These are phyloP conservation scores for Crataegus laevigata DNA, from an alignment of 306 rosid genomes.

Conservation along the genomic window DNA sequence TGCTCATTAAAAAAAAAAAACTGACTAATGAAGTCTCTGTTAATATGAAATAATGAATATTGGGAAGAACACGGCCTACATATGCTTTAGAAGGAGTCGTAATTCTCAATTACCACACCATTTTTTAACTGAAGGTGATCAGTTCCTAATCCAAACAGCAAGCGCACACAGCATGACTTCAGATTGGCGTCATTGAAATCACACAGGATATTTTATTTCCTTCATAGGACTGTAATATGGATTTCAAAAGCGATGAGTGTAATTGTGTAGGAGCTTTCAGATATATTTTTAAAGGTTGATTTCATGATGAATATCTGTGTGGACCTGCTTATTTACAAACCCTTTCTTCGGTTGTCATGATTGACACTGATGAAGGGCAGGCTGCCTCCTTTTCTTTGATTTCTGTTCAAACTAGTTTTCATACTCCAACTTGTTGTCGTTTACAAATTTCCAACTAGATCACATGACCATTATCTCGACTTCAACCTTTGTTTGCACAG, in stretches of 20 bases:
- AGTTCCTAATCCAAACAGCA: background rate
- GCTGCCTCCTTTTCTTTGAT: slow-evolving; percentile 6
- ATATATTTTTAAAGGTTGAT: slow-evolving; percentile 2
- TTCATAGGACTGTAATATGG: background rate
- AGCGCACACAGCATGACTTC: slow-evolving; percentile 40
- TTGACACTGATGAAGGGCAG: slow-evolving; percentile 9
- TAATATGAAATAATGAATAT: too few relatives aligned
- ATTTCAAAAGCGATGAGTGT: background rate
- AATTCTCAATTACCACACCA: too few relatives aligned
- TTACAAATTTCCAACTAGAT: background rate
- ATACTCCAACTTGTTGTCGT: background rate
- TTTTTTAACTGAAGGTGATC: too few relatives aligned
- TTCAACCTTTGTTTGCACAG: background rate
- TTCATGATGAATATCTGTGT: slow-evolving; percentile 29
- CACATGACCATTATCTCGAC: background rate
- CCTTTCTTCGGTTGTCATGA: slow-evolving; percentile 37
- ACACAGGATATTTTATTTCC: background rate
- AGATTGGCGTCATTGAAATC: slow-evolving; percentile 28
- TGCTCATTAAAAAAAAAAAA: too few relatives aligned
- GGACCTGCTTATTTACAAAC: slow-evolving; percentile 43
- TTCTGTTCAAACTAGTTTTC: slow-evolving; percentile 14
- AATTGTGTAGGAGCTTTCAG: slow-evolving; percentile 27
- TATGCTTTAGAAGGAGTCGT: background rate
- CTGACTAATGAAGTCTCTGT: background rate
- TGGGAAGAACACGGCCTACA: background rate